Percentiles rank a stretch among this genome's conserved stretches.
phyloP scores from a whole-genome alignment of 2,329 filamentous ascomycete species.

The Hymenoscyphus linearis region DNA sequence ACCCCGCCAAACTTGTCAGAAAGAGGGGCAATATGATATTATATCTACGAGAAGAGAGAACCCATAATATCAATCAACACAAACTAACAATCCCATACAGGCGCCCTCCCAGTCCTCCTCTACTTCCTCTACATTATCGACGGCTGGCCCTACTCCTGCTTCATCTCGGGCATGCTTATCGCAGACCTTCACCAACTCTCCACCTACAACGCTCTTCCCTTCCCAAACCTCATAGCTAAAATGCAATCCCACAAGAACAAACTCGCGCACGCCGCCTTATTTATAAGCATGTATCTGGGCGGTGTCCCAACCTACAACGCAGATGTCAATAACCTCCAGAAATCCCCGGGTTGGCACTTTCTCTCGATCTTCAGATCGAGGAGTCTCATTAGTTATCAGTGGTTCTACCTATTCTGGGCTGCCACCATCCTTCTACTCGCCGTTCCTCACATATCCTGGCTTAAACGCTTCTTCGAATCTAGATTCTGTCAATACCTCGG shows the following conservation, averaged over 20 bases:
- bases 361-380: constrained; percentile 54
- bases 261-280: constrained; percentile 49
- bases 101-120: constrained; percentile 2
- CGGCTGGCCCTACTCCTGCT: constrained; percentile 57
- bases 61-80: not conserved
- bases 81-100: not conserved
- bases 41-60: not conserved
- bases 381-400: constrained; percentile 60
- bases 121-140: constrained; percentile 67
- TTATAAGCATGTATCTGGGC: constrained; percentile 49
- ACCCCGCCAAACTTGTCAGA: not conserved
- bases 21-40: not conserved
- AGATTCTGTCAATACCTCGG: constrained; percentile 57
- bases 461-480: constrained; percentile 54
- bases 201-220: constrained; percentile 42
- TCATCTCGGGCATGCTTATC: constrained; percentile 55
- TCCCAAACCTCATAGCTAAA: constrained; percentile 38
- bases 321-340: constrained; percentile 43
- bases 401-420: constrained; percentile 62
- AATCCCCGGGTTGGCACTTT: constrained; percentile 43
- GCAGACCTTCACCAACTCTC: constrained; percentile 56
- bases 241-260: constrained; percentile 44
- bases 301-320: constrained; percentile 53
- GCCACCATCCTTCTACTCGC: constrained; percentile 50
- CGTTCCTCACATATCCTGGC: constrained; percentile 49